phyloP scores from a whole-genome alignment of 768 basidiomycete genomes.

The Leccinum disarticulatum region DNA sequence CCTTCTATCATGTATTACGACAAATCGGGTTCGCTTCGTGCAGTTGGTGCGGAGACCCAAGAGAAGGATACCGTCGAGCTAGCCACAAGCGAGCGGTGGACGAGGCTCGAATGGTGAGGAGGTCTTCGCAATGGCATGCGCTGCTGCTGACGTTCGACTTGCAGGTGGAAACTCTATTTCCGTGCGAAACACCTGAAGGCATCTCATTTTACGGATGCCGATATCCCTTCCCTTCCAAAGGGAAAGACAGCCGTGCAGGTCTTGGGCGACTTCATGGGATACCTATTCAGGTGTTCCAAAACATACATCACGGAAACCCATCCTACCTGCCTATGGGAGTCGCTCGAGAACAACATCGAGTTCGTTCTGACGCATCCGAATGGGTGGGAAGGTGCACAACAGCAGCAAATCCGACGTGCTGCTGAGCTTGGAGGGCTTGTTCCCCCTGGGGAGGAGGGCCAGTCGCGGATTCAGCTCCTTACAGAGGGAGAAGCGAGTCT shows the following conservation, averaged over 20 bases:
- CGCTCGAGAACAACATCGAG: constrained; percentile 41
- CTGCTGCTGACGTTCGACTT: not conserved
- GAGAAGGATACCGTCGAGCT: constrained; percentile 32
- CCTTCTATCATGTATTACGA: constrained; percentile 47
- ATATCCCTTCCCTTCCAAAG: constrained; percentile 13
- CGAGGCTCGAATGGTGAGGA: constrained; percentile 41
- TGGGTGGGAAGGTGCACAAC: constrained; percentile 61
- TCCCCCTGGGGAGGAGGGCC: constrained; percentile 37
- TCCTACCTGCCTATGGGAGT: constrained; percentile 43
- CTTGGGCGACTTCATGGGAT: constrained; percentile 43
- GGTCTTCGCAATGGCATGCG: too few relatives aligned
- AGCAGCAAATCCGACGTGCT: constrained; percentile 52
- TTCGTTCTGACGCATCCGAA: constrained; percentile 61
- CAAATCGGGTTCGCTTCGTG: constrained; percentile 34
- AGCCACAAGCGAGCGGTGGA: constrained; percentile 40
- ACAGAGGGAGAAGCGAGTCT: constrained; percentile 59
- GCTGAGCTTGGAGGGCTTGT: constrained; percentile 51
- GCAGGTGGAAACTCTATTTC: constrained; percentile 38
- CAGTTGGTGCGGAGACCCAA: constrained; percentile 43
- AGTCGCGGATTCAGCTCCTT: constrained; percentile 47
- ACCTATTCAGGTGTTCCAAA: constrained; percentile 42
- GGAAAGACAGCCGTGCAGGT: constrained; percentile 13
- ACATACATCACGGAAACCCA: constrained; percentile 46
- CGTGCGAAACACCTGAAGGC: constrained; percentile 28
- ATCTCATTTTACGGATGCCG: constrained; percentile 23